These are phyloP conservation scores for Podaxis sp. DNA, from an alignment of 768 basidiomycete species.

Conservation along the genomic window DNA sequence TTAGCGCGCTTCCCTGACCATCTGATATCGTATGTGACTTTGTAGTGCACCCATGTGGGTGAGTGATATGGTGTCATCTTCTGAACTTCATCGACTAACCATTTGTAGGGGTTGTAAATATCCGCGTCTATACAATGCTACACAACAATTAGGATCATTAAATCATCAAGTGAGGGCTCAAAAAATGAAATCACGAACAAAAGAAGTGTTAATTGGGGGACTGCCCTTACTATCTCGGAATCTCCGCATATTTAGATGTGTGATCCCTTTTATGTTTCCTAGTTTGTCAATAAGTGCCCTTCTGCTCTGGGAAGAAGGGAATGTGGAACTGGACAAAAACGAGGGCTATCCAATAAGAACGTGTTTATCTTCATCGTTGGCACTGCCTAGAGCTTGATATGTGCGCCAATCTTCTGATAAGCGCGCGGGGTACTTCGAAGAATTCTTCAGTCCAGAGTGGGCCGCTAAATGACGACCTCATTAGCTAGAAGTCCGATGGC, in stretches of 20 bases:
- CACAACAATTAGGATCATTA: neutral
- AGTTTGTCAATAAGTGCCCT: neutral
- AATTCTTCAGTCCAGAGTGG: neutral
- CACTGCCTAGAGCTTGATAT: neutral
- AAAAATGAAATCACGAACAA: neutral
- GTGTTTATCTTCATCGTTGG: neutral
- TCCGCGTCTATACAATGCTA: neutral
- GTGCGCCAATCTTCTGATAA: neutral
- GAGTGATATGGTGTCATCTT: neutral
- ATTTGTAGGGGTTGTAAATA: neutral
- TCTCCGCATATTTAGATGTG: neutral
- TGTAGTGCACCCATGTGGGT: neutral
- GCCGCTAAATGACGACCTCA: neutral
- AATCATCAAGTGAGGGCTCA: neutral
- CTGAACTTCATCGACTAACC: neutral
- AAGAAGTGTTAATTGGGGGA: too few species aligned
- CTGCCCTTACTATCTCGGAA: neutral
- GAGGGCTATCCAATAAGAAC: neutral
- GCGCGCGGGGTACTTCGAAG: neutral
- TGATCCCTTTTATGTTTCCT: neutral
- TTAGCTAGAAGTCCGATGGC: constrained; percentile 1
- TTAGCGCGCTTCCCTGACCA: neutral
- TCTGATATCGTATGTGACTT: neutral
- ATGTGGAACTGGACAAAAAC: neutral
- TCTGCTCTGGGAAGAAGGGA: neutral